Evolutionary conservation across 2,329 filamentous ascomycete genomes (phyloP).

Genomic region (Ascomycota sp.): DNA sequence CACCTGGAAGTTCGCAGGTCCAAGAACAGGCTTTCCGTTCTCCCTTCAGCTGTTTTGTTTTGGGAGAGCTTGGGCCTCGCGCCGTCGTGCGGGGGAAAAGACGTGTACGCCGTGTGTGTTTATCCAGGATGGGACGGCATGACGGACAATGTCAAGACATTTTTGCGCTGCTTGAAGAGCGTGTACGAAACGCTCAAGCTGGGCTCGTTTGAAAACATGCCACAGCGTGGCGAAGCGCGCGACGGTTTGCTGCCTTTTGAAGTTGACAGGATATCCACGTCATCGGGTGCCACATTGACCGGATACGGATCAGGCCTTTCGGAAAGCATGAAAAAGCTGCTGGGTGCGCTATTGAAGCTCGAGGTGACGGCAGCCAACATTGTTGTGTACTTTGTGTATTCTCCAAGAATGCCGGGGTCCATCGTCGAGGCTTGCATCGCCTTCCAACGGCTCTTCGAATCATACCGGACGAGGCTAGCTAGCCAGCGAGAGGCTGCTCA

Average conservation of each 20-base stretch:
- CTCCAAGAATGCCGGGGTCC: slow-evolving; percentile 37
- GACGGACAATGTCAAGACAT: slow-evolving; percentile 35
- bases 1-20: slow-evolving; percentile 53
- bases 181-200: slow-evolving; percentile 57
- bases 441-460: slow-evolving; percentile 52
- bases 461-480: slow-evolving; percentile 23
- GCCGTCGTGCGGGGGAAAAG: slow-evolving; percentile 50
- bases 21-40: slow-evolving; percentile 48
- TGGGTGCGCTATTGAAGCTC: slow-evolving; percentile 22
- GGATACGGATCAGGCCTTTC: slow-evolving; percentile 23
- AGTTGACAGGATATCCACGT: slow-evolving; percentile 22
- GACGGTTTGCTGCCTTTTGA: slow-evolving; percentile 30
- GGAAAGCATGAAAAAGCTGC: slow-evolving; percentile 27
- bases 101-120: slow-evolving; percentile 49
- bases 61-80: slow-evolving; percentile 66
- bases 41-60: slow-evolving; percentile 55
- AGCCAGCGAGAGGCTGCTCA: slow-evolving; percentile 21
- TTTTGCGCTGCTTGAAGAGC: slow-evolving; percentile 46
- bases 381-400: slow-evolving; percentile 60
- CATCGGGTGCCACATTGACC: slow-evolving; percentile 18
- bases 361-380: slow-evolving; percentile 34
- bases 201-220: slow-evolving; percentile 38
- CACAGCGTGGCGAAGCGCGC: slow-evolving; percentile 16
- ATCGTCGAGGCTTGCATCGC: slow-evolving; percentile 52
- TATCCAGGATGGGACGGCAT: slow-evolving; percentile 47